Base-by-base conservation (phyloP, 2,329 filamentous ascomycete species). In the Diaporthe batatas region DNA sequence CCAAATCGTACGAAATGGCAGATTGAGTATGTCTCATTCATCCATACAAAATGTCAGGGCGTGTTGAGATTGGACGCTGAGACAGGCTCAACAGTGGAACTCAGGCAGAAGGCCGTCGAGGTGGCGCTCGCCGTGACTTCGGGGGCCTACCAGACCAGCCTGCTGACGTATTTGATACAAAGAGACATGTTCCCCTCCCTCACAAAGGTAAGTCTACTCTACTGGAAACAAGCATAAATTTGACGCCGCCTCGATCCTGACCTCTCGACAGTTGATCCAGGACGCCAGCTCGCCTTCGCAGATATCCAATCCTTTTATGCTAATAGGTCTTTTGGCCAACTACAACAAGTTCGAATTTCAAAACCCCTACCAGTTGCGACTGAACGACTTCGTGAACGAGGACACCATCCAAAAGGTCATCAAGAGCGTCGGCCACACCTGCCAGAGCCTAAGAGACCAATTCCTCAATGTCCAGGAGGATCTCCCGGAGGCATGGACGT, bases 261-360 rank as follows among this genome's bases (percentile, higher is more conserved):
- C 47, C 39, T 32, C 69, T 29, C 23, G 21, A 0, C 76, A 95
- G 93, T 93, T 95, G 80, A 90, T 97, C 73, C 93, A 96, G 84
- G 94, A 97, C 76, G 89, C 91, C 57, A 91, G 94, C 74, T 87
- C 88, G 32, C 86, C 89, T 44, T 84, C 86, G 23, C 87, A 88
- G 78, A 90, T 90, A 72, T 89, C 94, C 55, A 90, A 93, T 73
- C 93, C 96, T 0, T 95, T 98, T 76, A 90, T 92, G 18, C 88
- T 98, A 12, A 87, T 98, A 25, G 96, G 96, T 16, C 87, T 98
- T 5, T 86, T 99, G 69, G 93, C 94, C 76, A 99, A 98, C 83
- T 98, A 98, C 88, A 98, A 99, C 88, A 99, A 98, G 82, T 99
- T 99, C 79, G 96, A 99, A 82, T 96, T 97, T 72, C 95, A 98